These are phyloP conservation scores for Kwoniella europaea DNA, from an alignment of 768 basidiomycete genomes.

Conservation along the genomic window DNA sequence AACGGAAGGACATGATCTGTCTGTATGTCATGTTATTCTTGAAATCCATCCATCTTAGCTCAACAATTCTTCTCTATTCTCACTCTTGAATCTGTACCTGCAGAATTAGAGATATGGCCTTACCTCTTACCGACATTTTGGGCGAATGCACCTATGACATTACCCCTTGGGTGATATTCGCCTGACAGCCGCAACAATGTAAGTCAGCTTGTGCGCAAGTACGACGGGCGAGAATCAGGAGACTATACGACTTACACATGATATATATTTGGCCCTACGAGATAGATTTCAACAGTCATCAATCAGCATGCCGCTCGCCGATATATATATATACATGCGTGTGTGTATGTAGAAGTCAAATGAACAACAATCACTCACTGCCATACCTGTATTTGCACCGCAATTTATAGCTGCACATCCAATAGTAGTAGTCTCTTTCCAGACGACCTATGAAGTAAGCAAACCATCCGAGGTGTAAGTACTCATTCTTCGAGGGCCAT, in stretches of 20 bases:
- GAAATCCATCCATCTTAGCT: neutral
- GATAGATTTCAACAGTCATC: too few relatives aligned
- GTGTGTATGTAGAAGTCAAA: too few relatives aligned
- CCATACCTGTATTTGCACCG: constrained; percentile 27
- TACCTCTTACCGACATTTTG: constrained; percentile 22
- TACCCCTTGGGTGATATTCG: constrained; percentile 34
- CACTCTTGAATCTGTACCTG: neutral
- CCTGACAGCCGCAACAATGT: constrained; percentile 12
- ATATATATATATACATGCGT: too few relatives aligned
- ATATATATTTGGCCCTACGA: constrained; percentile 20
- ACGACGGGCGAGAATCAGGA: too few relatives aligned
- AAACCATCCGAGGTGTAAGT: neutral
- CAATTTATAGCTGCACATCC: constrained; percentile 40
- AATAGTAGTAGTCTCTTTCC: constrained; percentile 42
- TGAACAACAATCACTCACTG: too few relatives aligned
- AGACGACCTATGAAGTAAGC: constrained; percentile 21
- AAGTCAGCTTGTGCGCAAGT: too few relatives aligned
- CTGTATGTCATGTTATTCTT: neutral
- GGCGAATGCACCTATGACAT: constrained; percentile 28
- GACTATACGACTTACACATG: constrained; percentile 12
- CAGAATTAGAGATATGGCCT: neutral
- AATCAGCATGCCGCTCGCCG: too few relatives aligned
- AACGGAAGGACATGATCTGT: too few relatives aligned
- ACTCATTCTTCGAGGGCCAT: too few relatives aligned
- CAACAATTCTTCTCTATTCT: neutral